Percentiles rank a stretch among this genome's conserved stretches.
These are phyloP conservation scores for Aureobasidium subglaciale DNA, from an alignment of 2,329 filamentous ascomycete genomes.

Conservation along the genomic window DNA sequence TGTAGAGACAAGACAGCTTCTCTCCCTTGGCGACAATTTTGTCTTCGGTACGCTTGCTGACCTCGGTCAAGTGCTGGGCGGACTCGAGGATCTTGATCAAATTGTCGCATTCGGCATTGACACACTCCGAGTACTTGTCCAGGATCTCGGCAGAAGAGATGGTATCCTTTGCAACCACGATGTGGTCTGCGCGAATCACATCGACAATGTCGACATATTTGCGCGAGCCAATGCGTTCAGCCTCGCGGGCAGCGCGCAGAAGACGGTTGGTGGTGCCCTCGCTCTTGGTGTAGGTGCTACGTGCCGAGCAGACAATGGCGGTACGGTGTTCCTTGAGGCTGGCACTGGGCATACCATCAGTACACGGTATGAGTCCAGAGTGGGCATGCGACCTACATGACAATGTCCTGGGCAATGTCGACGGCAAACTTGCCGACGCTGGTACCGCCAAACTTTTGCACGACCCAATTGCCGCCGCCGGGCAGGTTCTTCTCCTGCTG, in stretches of 20 bases:
- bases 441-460: constrained; percentile 93
- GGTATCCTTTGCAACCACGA: constrained; percentile 57
- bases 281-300: constrained; percentile 88
- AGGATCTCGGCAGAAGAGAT: constrained; percentile 34
- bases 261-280: constrained; percentile 82
- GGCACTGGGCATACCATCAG: constrained; percentile 29
- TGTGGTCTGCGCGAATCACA: constrained; percentile 76
- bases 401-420: constrained; percentile 53
- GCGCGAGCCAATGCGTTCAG: constrained; percentile 33
- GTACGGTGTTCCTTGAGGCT: constrained; percentile 62
- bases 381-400: constrained; percentile 37
- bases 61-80: constrained; percentile 49
- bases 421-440: constrained; percentile 88
- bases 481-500: constrained; percentile 42
- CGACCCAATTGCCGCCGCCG: constrained; percentile 59
- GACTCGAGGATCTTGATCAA: constrained; percentile 67
- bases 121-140: constrained; percentile 54
- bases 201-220: constrained; percentile 69
- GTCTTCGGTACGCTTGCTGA: constrained; percentile 46
- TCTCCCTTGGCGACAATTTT: constrained; percentile 92
- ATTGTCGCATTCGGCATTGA: constrained; percentile 72
- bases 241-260: constrained; percentile 41
- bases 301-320: constrained; percentile 89
- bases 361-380: not conserved
- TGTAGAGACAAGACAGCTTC: constrained; percentile 88